Base-by-base conservation (phyloP, 805 yeast genomes). In the Wickerhamiella australiensis region DNA sequence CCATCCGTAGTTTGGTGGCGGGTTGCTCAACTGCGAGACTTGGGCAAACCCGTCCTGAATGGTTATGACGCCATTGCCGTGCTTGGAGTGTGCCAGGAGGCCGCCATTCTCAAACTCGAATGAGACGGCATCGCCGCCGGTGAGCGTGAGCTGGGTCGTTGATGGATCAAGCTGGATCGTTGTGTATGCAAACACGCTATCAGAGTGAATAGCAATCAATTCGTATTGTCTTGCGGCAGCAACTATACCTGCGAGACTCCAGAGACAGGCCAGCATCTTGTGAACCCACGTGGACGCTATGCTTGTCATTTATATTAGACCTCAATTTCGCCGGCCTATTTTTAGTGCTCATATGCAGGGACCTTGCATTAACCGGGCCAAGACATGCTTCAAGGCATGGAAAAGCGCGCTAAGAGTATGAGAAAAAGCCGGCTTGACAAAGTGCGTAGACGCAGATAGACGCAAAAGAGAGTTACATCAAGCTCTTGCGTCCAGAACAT, bases 121-220 rank as follows among this genome's bases (percentile, higher is more conserved):
- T 3, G 20, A 17, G 9, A 41, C 21, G 5, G 17, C 31, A 5
- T 22, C 29, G 29, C 44, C 44, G 3, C 21, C 27, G 7, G 38
- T 15, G 29, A 41, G 44, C 20, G 31, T n/a, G 21, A 41, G 20
- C 21, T 15, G 31, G 4, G 20, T 7, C 13, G 44, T 41, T 41
- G 29, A 20, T 7, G 31, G 44, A 15, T 41, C 44, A 22, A 23
- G 25, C 31, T 41, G 29, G 44, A 41, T 25, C 18, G 31, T 22
- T 21, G 27, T 41, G 21, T 41, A 41, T 21, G 20, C 27, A 22
- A 20, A 41, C 5, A 12, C 11, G 25, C 44, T 41, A 41, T 41
- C 44, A 22, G 44, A 23, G 31, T 41, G 44, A 25, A 41, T 41
- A 25, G 44, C 44, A 12, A 41, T 25, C 22, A 41, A n/a, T 25